phyloP scores from a whole-genome alignment of 139 green algal genomes.

The Microglena sp. region DNA sequence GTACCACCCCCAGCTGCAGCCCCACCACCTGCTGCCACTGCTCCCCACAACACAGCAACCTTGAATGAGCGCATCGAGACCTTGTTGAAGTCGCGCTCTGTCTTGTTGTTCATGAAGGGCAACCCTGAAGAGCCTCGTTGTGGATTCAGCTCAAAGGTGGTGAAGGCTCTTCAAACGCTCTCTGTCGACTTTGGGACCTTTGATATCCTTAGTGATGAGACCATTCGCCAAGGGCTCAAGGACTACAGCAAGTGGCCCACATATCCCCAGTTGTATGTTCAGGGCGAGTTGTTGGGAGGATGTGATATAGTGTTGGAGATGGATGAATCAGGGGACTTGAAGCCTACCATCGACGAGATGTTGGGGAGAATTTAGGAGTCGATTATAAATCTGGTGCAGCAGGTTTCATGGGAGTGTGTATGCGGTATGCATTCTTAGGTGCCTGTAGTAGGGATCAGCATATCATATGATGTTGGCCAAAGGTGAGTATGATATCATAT shows the following conservation, averaged over 20 bases:
- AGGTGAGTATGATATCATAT: no score
- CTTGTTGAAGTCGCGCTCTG: conserved; percentile 35
- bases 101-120: conserved; percentile 81
- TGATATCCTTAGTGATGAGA: conserved; percentile 83
- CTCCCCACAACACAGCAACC: background rate
- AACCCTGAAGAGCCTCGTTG: conserved; percentile 71
- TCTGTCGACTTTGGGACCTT: conserved; percentile 60
- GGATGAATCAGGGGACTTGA: conserved; percentile 5
- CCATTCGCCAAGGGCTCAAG: conserved; percentile 77
- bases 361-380: conserved; percentile 1
- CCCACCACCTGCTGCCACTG: background rate
- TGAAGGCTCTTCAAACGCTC: conserved; percentile 4
- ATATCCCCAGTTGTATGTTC: conserved; percentile 69
- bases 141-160: conserved; percentile 78
- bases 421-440: no score
- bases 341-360: background rate
- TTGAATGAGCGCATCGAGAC: conserved; percentile 35
- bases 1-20: conserved; percentile 5
- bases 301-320: conserved; percentile 74
- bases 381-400: no score
- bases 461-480: no score
- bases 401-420: no score
- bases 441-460: no score
- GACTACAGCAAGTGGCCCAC: conserved; percentile 80
- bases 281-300: conserved; percentile 66